Conservation (phyloP, 345 rosid genomes). For the Eutrema japonicum region DNA sequence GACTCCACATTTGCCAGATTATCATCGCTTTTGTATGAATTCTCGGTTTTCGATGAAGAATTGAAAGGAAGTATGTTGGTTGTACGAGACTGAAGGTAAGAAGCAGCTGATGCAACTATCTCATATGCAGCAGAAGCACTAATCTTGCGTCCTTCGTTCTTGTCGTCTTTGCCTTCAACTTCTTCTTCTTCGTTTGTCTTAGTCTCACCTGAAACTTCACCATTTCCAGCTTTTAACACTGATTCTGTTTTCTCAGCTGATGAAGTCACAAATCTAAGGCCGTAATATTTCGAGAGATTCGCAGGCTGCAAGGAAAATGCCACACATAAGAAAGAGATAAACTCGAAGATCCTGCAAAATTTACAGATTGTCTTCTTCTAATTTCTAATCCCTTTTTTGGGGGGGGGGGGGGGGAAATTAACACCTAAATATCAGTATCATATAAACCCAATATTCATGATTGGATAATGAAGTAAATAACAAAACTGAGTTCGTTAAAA, state of each 20-base stretch:
- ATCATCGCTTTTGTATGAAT: slow-evolving; percentile 19
- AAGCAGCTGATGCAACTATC: slow-evolving; percentile 79
- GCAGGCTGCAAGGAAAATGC: slow-evolving; percentile 51
- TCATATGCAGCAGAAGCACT: slow-evolving; percentile 78
- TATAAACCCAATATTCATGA: neutral
- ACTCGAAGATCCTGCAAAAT: neutral
- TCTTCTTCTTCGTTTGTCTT: slow-evolving; percentile 35
- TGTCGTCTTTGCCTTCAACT: slow-evolving; percentile 42
- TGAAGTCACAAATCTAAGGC: slow-evolving; percentile 72
- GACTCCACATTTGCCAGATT: slow-evolving; percentile 33
- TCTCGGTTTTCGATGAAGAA: slow-evolving; percentile 27
- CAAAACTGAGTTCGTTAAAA: neutral
- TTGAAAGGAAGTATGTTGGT: slow-evolving; percentile 63
- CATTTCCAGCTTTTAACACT: slow-evolving; percentile 50
- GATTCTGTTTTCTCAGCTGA: slow-evolving; percentile 69
- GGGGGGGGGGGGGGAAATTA: too few species aligned
- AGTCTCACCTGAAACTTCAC: slow-evolving; percentile 44
- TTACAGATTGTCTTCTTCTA: neutral
- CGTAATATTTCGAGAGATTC: slow-evolving; percentile 61
- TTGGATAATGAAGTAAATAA: neutral
- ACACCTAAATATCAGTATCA: too few species aligned
- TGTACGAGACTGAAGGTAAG: slow-evolving; percentile 73
- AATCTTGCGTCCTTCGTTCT: slow-evolving; percentile 46
- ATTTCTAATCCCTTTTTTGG: neutral
- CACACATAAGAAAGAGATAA: slow-evolving; percentile 6